phyloP scores from a whole-genome alignment of 177 flowering plant genomes.

The Vitis hybrid region DNA sequence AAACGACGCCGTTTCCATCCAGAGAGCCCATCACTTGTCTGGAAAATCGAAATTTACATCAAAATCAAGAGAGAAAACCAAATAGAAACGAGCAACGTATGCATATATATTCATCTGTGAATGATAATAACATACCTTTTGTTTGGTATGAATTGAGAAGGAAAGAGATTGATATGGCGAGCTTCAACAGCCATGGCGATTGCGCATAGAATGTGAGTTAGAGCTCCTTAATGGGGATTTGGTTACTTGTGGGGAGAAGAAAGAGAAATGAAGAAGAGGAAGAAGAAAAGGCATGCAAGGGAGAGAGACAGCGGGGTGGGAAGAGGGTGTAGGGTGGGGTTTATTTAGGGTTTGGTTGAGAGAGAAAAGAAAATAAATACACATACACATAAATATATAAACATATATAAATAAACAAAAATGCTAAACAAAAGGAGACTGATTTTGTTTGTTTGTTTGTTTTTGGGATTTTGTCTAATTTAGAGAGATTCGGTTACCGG shows the following conservation, averaged over 20 bases:
- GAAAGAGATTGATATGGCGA: conserved; percentile 44
- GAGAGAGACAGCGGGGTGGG: conserved; percentile 17
- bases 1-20: conserved; percentile 19
- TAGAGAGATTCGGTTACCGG: conserved; percentile 11
- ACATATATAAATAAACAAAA: conserved; percentile 11
- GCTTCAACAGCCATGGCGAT: conserved; percentile 72
- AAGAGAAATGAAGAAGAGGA: conserved; percentile 11
- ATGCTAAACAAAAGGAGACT: conserved; percentile 9
- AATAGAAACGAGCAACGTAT: conserved; percentile 9
- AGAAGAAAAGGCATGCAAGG: conserved; percentile 23
- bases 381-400: background rate
- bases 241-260: background rate
- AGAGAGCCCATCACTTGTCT: conserved; percentile 33
- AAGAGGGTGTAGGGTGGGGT: conserved; percentile 24
- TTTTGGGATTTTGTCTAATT: background rate
- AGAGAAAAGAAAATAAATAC: conserved; percentile 16
- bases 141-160: conserved; percentile 31
- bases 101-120: too few species aligned
- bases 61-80: too few species aligned
- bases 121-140: conserved; percentile 6
- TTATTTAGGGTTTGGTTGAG: conserved; percentile 28
- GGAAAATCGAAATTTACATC: background rate
- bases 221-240: background rate
- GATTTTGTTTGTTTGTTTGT: conserved; percentile 14
- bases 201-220: background rate